These are phyloP conservation scores for Apiospora sp. DNA, from an alignment of 2,329 filamentous ascomycete species.

Conservation along the genomic window DNA sequence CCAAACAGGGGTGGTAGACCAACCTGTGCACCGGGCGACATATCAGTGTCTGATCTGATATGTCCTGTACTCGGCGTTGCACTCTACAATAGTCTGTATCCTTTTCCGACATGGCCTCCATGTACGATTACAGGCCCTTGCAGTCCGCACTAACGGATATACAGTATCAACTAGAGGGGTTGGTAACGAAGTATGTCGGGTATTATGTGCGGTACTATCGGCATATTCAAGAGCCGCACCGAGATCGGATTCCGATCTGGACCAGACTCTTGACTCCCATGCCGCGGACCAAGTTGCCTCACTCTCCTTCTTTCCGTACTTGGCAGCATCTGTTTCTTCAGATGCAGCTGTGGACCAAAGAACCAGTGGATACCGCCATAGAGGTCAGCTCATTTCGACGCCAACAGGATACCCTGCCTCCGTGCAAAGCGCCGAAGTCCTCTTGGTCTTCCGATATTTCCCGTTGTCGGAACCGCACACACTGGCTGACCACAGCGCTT, in stretches of 20 bases:
- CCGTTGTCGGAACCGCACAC: constrained; percentile 9
- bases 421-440: constrained; percentile 21
- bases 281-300: background rate
- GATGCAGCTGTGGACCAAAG: constrained; percentile 11
- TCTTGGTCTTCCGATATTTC: constrained; percentile 19
- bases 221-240: constrained; percentile 14
- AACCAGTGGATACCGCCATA: background rate
- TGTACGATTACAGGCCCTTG: background rate
- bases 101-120: background rate
- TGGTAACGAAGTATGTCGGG: constrained; percentile 2
- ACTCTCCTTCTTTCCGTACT: constrained; percentile 18
- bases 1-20: background rate
- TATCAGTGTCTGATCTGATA: background rate
- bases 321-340: constrained; percentile 7
- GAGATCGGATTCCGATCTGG: constrained; percentile 16
- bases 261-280: background rate
- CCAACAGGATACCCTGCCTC: constrained; percentile 8
- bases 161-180: background rate
- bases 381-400: background rate
- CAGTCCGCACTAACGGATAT: constrained; percentile 5
- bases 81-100: background rate
- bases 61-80: background rate
- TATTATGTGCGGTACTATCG: background rate
- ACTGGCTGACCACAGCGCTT: background rate
- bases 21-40: background rate